Evolutionary conservation across 2,329 filamentous ascomycete species (phyloP).

Genomic region (Diaporthe aspalathi): DNA sequence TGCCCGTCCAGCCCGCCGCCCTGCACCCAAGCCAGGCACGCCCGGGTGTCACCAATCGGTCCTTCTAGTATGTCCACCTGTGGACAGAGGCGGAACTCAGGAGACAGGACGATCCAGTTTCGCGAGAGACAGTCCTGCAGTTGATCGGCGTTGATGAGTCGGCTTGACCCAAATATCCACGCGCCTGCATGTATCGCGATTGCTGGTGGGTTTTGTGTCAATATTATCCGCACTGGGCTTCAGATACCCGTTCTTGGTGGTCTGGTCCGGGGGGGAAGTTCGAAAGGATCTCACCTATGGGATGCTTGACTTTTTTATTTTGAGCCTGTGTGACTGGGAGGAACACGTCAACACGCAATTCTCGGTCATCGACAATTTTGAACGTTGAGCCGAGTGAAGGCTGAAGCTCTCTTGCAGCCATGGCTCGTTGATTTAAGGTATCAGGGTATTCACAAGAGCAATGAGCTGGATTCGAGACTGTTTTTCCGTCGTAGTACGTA

Average conservation of each 20-base stretch:
- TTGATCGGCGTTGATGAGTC: constrained; percentile 50
- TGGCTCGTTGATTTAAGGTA: background rate
- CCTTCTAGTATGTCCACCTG: constrained; percentile 48
- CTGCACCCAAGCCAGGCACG: background rate
- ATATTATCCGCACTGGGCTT: background rate
- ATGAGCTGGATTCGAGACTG: too few species aligned
- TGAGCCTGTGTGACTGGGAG: background rate
- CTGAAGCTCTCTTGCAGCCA: background rate
- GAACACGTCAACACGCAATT: background rate
- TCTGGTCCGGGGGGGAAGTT: background rate
- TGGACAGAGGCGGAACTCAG: constrained; percentile 49
- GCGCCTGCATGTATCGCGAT: background rate
- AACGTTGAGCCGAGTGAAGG: background rate
- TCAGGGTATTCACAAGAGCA: too few species aligned
- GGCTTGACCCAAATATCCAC: background rate
- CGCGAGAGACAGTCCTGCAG: constrained; percentile 51
- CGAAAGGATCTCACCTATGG: background rate
- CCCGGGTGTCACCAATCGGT: constrained; percentile 49
- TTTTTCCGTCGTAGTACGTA: too few species aligned
- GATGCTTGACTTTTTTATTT: background rate
- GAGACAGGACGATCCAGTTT: constrained; percentile 53
- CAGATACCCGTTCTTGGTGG: too few species aligned
- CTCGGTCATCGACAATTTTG: background rate
- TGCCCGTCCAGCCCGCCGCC: background rate
- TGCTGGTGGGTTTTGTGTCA: background rate